Evolutionary conservation across 306 rosid species (phyloP).

Genomic region (Biancaea sappan): DNA sequence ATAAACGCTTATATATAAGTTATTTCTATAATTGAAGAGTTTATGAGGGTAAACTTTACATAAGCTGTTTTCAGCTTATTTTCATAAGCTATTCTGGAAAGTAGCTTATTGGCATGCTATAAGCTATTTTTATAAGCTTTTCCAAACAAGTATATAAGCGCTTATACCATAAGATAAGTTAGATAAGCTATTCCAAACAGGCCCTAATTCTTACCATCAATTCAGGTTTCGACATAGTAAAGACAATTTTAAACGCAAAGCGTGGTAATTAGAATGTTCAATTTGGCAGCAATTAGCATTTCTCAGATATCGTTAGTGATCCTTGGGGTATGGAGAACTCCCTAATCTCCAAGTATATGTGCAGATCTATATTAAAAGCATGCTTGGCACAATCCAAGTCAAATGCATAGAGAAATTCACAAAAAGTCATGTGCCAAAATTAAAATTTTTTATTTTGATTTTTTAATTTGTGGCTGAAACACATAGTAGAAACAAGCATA

Average conservation of each 20-base stretch:
- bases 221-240: conserved; percentile 9
- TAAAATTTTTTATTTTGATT: background rate
- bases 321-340: background rate
- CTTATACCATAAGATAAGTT: too few species aligned
- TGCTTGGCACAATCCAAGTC: background rate
- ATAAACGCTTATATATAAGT: too few species aligned
- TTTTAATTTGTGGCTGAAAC: conserved; percentile 4
- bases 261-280: background rate
- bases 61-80: too few species aligned
- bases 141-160: too few species aligned
- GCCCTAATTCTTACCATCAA: too few species aligned
- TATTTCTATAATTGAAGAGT: too few species aligned
- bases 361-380: background rate
- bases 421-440: background rate
- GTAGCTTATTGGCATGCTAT: too few species aligned
- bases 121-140: too few species aligned
- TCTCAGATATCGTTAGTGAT: background rate
- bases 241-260: background rate
- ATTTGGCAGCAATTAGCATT: conserved; percentile 2
- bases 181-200: too few species aligned
- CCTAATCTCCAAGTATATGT: background rate
- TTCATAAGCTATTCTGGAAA: too few species aligned
- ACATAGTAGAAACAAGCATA: conserved; percentile 6
- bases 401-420: background rate
- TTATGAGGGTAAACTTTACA: too few species aligned